phyloP scores from a whole-genome alignment of 495 filamentous ascomycete genomes.

The Annulohypoxylon bovei region DNA sequence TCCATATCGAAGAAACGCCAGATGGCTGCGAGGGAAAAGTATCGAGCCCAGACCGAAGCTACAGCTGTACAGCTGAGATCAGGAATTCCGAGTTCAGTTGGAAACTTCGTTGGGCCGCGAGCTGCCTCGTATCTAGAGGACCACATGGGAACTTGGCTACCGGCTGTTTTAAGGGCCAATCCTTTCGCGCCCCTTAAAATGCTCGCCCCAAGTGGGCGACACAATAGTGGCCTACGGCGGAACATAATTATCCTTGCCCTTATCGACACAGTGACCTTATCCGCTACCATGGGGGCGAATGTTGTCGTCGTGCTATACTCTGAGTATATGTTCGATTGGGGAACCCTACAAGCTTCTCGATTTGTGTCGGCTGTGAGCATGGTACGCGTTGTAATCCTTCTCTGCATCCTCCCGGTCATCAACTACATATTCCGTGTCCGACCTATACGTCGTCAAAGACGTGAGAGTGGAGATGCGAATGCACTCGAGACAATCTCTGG shows the following conservation, averaged over 20 bases:
- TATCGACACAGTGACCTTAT: conserved; percentile 81
- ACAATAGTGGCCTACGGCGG: conserved; percentile 69
- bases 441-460: conserved; percentile 45
- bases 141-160: conserved; percentile 54
- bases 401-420: conserved; percentile 76
- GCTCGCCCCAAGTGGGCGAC: conserved; percentile 74
- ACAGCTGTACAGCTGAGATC: conserved; percentile 28
- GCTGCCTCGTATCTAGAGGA: conserved; percentile 38
- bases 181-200: conserved; percentile 80
- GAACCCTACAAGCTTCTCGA: conserved; percentile 75
- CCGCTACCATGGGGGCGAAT: conserved; percentile 81
- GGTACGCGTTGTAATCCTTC: conserved; percentile 75
- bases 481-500: conserved; percentile 65
- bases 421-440: conserved; percentile 73
- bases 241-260: conserved; percentile 84
- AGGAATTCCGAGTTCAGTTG: conserved; percentile 32
- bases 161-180: conserved; percentile 56
- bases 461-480: conserved; percentile 42
- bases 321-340: conserved; percentile 82
- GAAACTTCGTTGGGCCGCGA: conserved; percentile 27
- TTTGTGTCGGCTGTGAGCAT: conserved; percentile 82
- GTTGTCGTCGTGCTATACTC: conserved; percentile 83
- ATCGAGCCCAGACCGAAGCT: conserved; percentile 52
- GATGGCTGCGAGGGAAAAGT: conserved; percentile 71
- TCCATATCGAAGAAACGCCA: conserved; percentile 78